Conservation (phyloP, 192 early-diverging fungal genomes). For the Coemansia sp. region DNA sequence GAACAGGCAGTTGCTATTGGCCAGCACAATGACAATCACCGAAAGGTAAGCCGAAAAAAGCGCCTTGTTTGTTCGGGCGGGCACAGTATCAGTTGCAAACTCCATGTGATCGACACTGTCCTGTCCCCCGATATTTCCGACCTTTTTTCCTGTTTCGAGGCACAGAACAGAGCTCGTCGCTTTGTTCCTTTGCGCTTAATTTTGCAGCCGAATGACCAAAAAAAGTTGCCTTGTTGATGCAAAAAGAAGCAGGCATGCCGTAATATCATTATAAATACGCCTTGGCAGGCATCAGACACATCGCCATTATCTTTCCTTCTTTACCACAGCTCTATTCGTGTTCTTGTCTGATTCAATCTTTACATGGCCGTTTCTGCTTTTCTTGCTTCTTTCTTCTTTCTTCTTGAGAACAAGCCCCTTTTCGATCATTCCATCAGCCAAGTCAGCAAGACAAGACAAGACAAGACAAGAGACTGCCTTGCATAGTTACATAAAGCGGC, state of each 20-base stretch:
- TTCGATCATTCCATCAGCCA: background rate
- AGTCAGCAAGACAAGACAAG: background rate
- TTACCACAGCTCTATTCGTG: background rate
- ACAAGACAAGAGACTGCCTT: background rate
- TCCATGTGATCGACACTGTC: slow-evolving; percentile 10
- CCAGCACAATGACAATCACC: slow-evolving; percentile 34
- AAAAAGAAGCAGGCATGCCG: background rate
- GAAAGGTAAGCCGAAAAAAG: slow-evolving; percentile 54
- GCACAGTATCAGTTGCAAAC: background rate
- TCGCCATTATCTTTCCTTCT: background rate
- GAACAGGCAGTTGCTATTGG: too few relatives aligned
- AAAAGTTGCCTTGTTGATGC: background rate
- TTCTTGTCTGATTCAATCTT: background rate
- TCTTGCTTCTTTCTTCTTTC: background rate
- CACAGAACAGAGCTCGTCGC: too few relatives aligned
- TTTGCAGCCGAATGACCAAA: background rate
- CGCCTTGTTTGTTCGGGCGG: slow-evolving; percentile 11
- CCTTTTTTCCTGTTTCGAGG: background rate
- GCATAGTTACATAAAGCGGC: background rate
- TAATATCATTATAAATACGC: background rate
- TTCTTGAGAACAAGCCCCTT: background rate
- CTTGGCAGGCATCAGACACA: background rate
- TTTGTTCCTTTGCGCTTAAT: too few relatives aligned
- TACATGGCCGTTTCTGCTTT: background rate
- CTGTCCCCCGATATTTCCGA: background rate